Evolutionary conservation across 2,329 filamentous ascomycete species (phyloP).

Genomic region (Neobulgaria alba): DNA sequence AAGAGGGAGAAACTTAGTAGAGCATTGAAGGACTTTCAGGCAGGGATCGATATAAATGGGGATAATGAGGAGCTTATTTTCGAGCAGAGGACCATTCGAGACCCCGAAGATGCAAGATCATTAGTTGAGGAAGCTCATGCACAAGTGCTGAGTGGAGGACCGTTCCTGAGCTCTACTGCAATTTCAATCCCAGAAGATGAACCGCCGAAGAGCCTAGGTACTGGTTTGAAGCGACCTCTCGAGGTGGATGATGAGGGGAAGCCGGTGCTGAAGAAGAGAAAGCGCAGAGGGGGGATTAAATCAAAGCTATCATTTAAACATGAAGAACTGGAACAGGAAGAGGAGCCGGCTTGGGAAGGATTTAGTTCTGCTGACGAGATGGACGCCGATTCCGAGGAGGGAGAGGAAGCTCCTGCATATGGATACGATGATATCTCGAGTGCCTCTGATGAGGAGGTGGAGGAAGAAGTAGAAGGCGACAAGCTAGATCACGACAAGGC

Average conservation of each 20-base stretch:
- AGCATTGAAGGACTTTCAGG: slow-evolving; percentile 54
- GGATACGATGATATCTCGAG: slow-evolving; percentile 30
- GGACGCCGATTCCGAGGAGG: slow-evolving; percentile 29
- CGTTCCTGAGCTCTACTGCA: slow-evolving; percentile 10
- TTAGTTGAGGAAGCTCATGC: slow-evolving; percentile 16
- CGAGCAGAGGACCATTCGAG: slow-evolving; percentile 29
- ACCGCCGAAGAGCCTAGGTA: slow-evolving; percentile 43
- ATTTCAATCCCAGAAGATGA: slow-evolving; percentile 4
- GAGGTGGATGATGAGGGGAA: slow-evolving; percentile 67
- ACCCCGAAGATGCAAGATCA: slow-evolving; percentile 26
- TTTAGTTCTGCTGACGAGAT: slow-evolving; percentile 44
- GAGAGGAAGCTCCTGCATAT: slow-evolving; percentile 22
- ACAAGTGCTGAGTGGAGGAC: background rate
- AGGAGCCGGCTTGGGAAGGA: slow-evolving; percentile 51
- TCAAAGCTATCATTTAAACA: slow-evolving; percentile 45
- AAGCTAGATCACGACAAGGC: slow-evolving; percentile 6
- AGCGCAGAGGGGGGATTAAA: slow-evolving; percentile 57
- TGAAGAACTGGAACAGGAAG: slow-evolving; percentile 29
- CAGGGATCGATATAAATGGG: slow-evolving; percentile 41
- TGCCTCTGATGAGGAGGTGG: slow-evolving; percentile 24
- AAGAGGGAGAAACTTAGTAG: slow-evolving; percentile 61
- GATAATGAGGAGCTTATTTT: slow-evolving; percentile 46
- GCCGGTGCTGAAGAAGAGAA: slow-evolving; percentile 75
- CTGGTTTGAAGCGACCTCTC: slow-evolving; percentile 79
- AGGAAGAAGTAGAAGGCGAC: slow-evolving; percentile 19